Evolutionary conservation across 345 rosid species (phyloP), one percentile per base, ranked within the genome.

Genomic region (Arabidopsis arenosa): DNA sequence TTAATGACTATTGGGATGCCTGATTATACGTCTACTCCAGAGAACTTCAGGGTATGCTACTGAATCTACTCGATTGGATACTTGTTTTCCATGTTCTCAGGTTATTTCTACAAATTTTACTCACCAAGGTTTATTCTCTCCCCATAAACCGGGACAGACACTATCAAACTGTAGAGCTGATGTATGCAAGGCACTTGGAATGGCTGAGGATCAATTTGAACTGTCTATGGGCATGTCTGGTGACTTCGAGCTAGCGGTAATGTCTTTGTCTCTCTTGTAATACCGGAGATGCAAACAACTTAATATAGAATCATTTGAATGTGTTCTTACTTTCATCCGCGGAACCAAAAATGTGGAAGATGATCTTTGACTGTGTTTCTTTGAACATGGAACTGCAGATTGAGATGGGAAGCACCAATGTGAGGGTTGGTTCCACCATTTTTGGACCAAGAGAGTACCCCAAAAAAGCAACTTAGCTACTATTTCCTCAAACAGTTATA

Each of bases 141-240:
- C 11, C 2, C 9, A 13, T 59, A 32, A 44, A 63, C 55, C 1
- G 45, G n/a, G 33, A 33, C 90, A 93, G 96, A 79, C 86, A 30
- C 85, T 93, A 48, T 63, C 83, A 51, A 88, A 82, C 72, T 93
- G 96, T 79, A 84, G 89, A 87, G 59, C 55, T 64, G 87, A 87
- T 81, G 92, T 91, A 53, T 93, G 96, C 86, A 85, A 91, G 90
- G 94, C 86, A 26, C 88, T 93, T 17, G 88, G 88, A 74, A 79
- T 86, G 81, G 55, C 72, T 37, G 96, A 86, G 87, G 87, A 86
- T 66, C 81, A 85, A 28, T 90, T 89, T 68, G 97, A 93, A 82
- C 85, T 93, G 39, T 93, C 98, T 11, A 93, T 91, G 97, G 97
- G 97, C 80, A 93, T 93, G 98, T 93, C 97, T 0, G 84, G 90